Base-by-base conservation (phyloP, 2,329 filamentous ascomycete species). In the Fusarium palustre region DNA sequence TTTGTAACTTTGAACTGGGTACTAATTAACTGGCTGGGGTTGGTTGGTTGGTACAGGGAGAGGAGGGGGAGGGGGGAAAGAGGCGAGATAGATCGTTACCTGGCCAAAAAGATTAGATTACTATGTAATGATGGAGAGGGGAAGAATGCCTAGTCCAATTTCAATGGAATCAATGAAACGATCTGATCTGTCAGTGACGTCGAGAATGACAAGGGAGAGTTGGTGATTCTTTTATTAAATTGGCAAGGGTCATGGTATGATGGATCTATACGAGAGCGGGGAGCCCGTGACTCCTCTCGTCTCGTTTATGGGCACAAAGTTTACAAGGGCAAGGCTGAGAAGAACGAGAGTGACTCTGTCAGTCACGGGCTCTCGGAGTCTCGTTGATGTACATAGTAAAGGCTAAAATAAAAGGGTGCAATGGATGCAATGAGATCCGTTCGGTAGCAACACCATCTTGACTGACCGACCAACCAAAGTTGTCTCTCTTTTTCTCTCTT, bases 171-270 rank as follows among this genome's bases (percentile, higher is more conserved):
- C 46, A n/a, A 34, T 38, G 36, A 39, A 31, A 49, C 22, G 33
- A 36, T 49, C 30, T 49, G 18, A 36, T 49, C 30, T 49, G 18
- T 66, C 36, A 33, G 36, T 69, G 62, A 69, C 62, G 54, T 68
- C 47, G 54, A 60, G 39, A 8, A 38, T 24, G 24, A 36, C 58
- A 66, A 65, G 55, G 54, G 49, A 68, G 42, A n/a, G 41, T 39
- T 20, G 9, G 25, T 25, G 25, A 25, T n/a, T 43, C 41, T 36
- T 58, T 47, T 59, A 65, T 65, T 34, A 68, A 55, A 70, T 70
- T 68, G 52, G 28, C 66, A 60, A 69, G 67, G 66, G 59, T 52
- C 18, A 70, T 70, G 59, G 68, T 68, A 64, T 70, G 67, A 70
- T 65, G 38, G 25, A 41, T 48, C 42, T 50, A 53, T 54, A 64